These are phyloP conservation scores for Carnegiea gigantea DNA, from an alignment of 179 eudicot species.

Conservation along the genomic window DNA sequence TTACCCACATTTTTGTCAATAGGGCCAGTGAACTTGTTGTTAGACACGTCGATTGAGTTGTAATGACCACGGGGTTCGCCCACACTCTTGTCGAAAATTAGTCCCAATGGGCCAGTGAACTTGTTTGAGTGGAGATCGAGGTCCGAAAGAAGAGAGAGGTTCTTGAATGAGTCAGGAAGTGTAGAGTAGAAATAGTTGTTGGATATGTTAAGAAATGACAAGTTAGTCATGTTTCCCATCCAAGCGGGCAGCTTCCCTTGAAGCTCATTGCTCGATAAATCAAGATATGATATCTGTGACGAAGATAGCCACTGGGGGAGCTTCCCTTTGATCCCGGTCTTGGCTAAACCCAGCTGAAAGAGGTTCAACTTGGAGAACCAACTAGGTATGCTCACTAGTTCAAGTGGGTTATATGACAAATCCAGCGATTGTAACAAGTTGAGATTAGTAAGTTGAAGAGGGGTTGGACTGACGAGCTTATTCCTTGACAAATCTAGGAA, in stretches of 20 bases:
- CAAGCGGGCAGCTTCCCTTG: constrained; percentile 67
- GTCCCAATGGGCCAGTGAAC: constrained; percentile 44
- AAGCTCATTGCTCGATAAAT: constrained; percentile 41
- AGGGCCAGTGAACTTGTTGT: constrained; percentile 58
- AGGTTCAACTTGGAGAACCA: constrained; percentile 43
- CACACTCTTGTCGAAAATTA: constrained; percentile 36
- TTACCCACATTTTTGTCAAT: constrained; percentile 46
- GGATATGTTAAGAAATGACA: constrained; percentile 64
- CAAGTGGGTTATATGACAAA: constrained; percentile 65
- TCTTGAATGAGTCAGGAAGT: constrained; percentile 53
- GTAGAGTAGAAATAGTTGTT: constrained; percentile 53
- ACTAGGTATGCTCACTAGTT: constrained; percentile 39
- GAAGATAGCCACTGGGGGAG: constrained; percentile 57
- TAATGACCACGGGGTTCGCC: constrained; percentile 50
- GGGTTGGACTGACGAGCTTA: constrained; percentile 35
- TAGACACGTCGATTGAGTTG: constrained; percentile 63
- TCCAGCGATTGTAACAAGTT: constrained; percentile 40
- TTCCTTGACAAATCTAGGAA: constrained; percentile 55
- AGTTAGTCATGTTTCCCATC: constrained; percentile 78
- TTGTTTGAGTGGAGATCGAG: constrained; percentile 77
- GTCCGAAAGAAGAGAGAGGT: constrained; percentile 41
- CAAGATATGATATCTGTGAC: constrained; percentile 36
- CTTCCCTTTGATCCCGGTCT: constrained; percentile 53
- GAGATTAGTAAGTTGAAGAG: constrained; percentile 42
- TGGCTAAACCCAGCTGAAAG: constrained; percentile 41